A percentile compares a stretch with the other conserved stretches of the same genome.
These are phyloP conservation scores for Colletotrichum liaoningense DNA, from an alignment of 2,329 filamentous ascomycete species.

Conservation along the genomic window DNA sequence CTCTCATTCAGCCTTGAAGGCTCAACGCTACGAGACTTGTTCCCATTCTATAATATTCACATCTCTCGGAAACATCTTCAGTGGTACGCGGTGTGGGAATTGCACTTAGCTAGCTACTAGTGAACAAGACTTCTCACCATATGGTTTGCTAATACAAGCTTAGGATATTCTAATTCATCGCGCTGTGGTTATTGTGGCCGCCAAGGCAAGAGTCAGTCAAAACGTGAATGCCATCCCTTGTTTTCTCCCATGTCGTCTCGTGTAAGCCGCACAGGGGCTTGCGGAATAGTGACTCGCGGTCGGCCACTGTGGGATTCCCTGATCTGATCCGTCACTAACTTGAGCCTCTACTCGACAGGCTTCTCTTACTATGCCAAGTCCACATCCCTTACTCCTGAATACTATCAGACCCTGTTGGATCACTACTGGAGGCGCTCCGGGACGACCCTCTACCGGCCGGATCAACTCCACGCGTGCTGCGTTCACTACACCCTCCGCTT, in stretches of 20 bases:
- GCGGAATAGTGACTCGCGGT: not conserved
- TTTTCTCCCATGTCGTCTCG: slow-evolving; percentile 5
- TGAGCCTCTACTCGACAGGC: slow-evolving; percentile 57
- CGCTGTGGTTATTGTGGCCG: slow-evolving; percentile 66
- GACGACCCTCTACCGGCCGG: slow-evolving; percentile 79
- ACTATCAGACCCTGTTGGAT: slow-evolving; percentile 80
- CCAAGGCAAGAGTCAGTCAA: slow-evolving; percentile 61
- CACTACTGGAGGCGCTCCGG: slow-evolving; percentile 83
- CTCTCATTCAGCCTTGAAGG: not conserved
- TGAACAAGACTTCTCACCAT: not conserved
- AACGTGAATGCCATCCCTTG: slow-evolving; percentile 52
- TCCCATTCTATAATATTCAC: not conserved
- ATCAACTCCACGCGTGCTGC: slow-evolving; percentile 85
- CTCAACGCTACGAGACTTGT: not conserved
- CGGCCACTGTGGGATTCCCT: slow-evolving; percentile 1
- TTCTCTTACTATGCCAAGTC: slow-evolving; percentile 79
- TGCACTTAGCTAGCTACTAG: not conserved
- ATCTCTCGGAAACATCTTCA: not conserved
- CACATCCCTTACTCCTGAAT: slow-evolving; percentile 68
- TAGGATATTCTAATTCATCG: slow-evolving; percentile 64
- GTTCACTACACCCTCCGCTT: slow-evolving; percentile 89
- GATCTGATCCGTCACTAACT: slow-evolving; percentile 36
- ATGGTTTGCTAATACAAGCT: slow-evolving; percentile 3
- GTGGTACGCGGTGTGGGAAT: not conserved
- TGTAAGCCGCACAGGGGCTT: not conserved